Evolutionary conservation across 164 flowering plant species (phyloP).

Genomic region (Nymphaea thermarum): DNA sequence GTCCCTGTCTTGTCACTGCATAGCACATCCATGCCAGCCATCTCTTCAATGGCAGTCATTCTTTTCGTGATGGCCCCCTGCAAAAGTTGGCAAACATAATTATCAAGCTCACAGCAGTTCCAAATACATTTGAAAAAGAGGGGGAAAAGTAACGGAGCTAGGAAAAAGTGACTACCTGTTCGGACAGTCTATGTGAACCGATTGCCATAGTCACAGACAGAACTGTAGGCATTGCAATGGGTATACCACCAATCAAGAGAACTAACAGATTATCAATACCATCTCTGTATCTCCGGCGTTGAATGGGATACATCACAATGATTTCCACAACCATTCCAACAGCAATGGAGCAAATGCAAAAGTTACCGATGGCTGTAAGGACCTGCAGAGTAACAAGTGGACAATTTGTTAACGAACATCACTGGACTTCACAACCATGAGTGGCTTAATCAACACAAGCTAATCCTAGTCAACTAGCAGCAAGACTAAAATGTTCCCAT

Average conservation of each 20-base stretch:
- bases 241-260: constrained; percentile 80
- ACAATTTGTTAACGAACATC: not conserved
- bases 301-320: constrained; percentile 68
- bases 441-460: too few species aligned
- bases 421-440: not conserved
- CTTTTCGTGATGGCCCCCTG: constrained; percentile 82
- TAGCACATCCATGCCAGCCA: constrained; percentile 75
- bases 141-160: not conserved
- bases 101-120: not conserved
- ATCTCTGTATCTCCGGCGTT: constrained; percentile 50
- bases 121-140: not conserved
- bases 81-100: not conserved
- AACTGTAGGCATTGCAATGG: constrained; percentile 84
- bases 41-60: constrained; percentile 88
- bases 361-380: constrained; percentile 72
- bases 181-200: constrained; percentile 73
- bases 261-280: constrained; percentile 73
- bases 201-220: constrained; percentile 83
- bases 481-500: not conserved
- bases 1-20: constrained; percentile 38
- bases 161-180: constrained; percentile 5
- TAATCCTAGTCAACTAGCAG: too few species aligned
- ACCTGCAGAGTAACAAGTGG: constrained; percentile 6
- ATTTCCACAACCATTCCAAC: constrained; percentile 53
- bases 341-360: constrained; percentile 69